Evolutionary conservation across 768 basidiomycete genomes (phyloP), one percentile per base, ranked within the genome.

Genomic region (Cytidiella melzeri): DNA sequence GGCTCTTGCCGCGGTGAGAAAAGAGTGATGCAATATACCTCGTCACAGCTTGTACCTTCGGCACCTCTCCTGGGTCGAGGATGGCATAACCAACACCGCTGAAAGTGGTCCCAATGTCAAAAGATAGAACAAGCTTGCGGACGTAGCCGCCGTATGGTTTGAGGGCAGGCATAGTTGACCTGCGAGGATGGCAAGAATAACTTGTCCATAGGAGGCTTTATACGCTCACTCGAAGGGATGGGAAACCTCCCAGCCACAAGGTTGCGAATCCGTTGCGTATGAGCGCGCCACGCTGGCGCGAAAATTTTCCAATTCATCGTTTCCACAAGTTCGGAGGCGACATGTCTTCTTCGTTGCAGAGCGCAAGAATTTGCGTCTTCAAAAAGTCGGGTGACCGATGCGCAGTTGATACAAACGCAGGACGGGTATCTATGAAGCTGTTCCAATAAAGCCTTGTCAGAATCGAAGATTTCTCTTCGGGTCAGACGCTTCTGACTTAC

Each of bases 21-120:
- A 41, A 7, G 9, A 18, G 18, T 7, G n/a, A 18, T 15, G 13
- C 21, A 4, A 28, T 59, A 34, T 21, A 67, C 70, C 57, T 42
- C 5, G 56, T 59, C 3, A 63, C 81, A 23, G 83, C 82, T 52
- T 83, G 73, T 19, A 72, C 62, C 30, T 55, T 55, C 13, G 69
- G 69, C n/a, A 64, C 50, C 27, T 68, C 61, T 0, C 69, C 68
- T 11, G 69, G 69, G 44, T 70, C 66, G 15, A 71, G 64, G 30
- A 70, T 58, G 23, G 63, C 65, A 52, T 79, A 79, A 0, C 71
- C 74, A n/a, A 77, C 64, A 4, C 76, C 75, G 36, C 76, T 77
- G 45, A 61, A 76, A 0, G 74, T 79, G 1, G 73, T 80, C 12
- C 79, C 79, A 1, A 80, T 61, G 50, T 80, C 79, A 37, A 80